Base-by-base conservation (phyloP, 2,329 filamentous ascomycete species). In the Trichoderma simmonsii region DNA sequence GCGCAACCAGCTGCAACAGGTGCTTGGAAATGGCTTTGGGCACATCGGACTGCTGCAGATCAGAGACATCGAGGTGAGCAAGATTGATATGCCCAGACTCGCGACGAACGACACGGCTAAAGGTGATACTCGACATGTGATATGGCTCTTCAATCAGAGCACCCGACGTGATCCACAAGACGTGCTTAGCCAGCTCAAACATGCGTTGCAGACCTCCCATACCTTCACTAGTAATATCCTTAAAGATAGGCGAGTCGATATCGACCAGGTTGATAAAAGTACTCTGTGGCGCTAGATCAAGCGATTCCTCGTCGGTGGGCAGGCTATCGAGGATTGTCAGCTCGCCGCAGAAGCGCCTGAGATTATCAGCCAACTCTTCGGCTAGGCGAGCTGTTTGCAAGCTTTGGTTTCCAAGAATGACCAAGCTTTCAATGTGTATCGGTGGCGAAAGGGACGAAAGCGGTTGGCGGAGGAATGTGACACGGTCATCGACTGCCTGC, bases 151-250 rank as follows among this genome's bases (percentile, higher is more conserved):
- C 70, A 6, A 36, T 21, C 57, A 48, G 28, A 32, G 65, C 65
- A 12, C 56, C 61, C 7, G 39, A 26, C 2, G 73, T 72, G 24
- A 74, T 48, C 73, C 73, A 74, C 3, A 74, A 36, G 36, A 74
- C 64, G 70, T 68, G 56, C 26, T 65, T 72, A 5, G 71, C 60
- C 18, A 39, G 36, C 36, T 39, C 36, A 39, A 39, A 39, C 36
- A 39, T 39, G 36, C 36, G 14, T 6, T 39, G 36, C 36, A 39
- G 36, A 7, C 36, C 36, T 39, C 36, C 36, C 36, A 39, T 39
- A 1, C 15, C 36, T 39, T 39, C 36, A 39, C 15, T 39, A 39
- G 36, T 39, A 18, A 39, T 39, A 8, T 39, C 15, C 3, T 39
- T 39, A 14, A 39, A 39, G 36, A 39, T 39, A 2, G 36, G 36